Base-by-base conservation (phyloP, 2,329 filamentous ascomycete species). In the Trichoderma aggressivum region DNA sequence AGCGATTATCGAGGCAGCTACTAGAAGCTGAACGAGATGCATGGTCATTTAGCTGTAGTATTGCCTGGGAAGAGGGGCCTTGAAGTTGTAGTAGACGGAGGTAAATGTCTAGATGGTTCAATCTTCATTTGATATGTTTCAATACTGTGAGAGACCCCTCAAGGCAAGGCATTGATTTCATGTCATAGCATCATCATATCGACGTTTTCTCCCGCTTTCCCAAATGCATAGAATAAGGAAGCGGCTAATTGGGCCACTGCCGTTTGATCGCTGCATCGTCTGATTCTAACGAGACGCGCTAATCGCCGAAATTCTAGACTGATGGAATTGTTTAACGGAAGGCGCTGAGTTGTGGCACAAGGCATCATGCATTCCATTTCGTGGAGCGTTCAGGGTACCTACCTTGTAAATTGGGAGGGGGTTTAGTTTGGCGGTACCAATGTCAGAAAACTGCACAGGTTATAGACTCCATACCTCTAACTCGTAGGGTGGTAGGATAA, bases 121-220 rank as follows among this genome's bases (percentile, higher is more conserved):
- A 10, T 43, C 16, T n/a, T 21, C 4, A n/a, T 4, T 18, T 32
- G 34, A 32, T 7, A 26, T 18, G 16, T 39, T 11, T 6, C 21
- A 28, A 5, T 11, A 58, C 16, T 21, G n/a, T 12, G 18, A n/a
- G 32, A 2, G 10, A 36, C 36, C 64, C 50, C 63, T 56, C 34
- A n/a, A 21, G 21, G 36, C 11, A 28, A 24, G 7, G 24, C 24
- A 10, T 11, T 16, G 24, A 34, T 14, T 67, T 3, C 53, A 26
- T 47, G 64, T 67, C 64, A 67, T 59, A 43, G 26, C 34, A 47
- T 47, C 64, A 59, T 67, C 34, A 47, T 67, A 12, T 24, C n/a
- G 5, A 24, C 34, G 18, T 67, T 21, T 34, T 55, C n/a, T 32
- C 43, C 43, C 30, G 16, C 36, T 14, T 26, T 10, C 6, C 62